Evolutionary conservation across 306 rosid genomes (phyloP).

Genomic region (Lathyrus tuberosus): DNA sequence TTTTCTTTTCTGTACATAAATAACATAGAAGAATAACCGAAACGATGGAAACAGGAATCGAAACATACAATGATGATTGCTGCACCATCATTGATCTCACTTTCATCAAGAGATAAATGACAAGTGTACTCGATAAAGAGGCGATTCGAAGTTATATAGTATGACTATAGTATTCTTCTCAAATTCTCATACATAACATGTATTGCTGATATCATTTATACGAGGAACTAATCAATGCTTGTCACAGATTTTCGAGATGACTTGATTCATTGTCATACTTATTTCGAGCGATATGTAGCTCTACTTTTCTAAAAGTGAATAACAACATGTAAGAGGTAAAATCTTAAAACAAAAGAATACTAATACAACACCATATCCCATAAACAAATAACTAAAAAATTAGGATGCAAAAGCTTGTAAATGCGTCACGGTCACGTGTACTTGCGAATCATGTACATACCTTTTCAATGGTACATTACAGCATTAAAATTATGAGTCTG

Average conservation of each 20-base stretch:
- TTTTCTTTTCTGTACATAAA: conserved; percentile 12
- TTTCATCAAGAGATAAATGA: conserved; percentile 7
- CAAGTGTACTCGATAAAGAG: conserved; percentile 13
- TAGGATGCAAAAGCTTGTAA: conserved; percentile 28
- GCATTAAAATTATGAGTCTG: conserved; percentile 29
- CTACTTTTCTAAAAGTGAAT: background rate
- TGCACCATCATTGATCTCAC: conserved; percentile 19
- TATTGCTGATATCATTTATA: background rate
- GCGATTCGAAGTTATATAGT: background rate
- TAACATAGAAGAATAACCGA: conserved; percentile 16
- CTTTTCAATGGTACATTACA: conserved; percentile 26
- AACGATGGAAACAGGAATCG: background rate
- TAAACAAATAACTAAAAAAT: conserved; percentile 32
- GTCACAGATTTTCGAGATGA: too few relatives aligned
- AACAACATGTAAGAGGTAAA: conserved; percentile 20
- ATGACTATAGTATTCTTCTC: background rate
- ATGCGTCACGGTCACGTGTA: conserved; percentile 14
- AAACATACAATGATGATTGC: background rate
- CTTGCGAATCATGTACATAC: background rate
- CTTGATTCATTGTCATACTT: too few relatives aligned
- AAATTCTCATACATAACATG: background rate
- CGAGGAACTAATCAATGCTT: too few relatives aligned
- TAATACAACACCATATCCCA: conserved; percentile 28
- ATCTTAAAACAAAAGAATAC: conserved; percentile 24
- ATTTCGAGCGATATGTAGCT: background rate